These are phyloP conservation scores for Tephrocybe sp. DNA, from an alignment of 768 basidiomycete species.

Conservation along the genomic window DNA sequence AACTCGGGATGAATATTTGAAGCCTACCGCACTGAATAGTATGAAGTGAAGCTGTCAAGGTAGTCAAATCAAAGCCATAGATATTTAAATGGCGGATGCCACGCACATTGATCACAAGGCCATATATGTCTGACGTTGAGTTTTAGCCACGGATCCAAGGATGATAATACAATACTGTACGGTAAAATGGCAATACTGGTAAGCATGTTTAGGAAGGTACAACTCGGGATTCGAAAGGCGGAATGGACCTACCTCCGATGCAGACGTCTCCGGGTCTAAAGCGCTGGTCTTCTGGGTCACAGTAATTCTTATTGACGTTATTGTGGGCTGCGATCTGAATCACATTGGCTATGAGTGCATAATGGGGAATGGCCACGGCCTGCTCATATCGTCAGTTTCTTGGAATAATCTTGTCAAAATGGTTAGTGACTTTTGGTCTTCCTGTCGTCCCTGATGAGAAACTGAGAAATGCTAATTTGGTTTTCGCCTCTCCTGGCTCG, in stretches of 20 bases:
- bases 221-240: not conserved
- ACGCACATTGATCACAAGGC: slow-evolving; percentile 56
- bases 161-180: slow-evolving; percentile 31
- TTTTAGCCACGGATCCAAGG: not conserved
- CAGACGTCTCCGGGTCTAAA: slow-evolving; percentile 61
- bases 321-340: slow-evolving; percentile 56
- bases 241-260: slow-evolving; percentile 44
- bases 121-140: slow-evolving; percentile 53
- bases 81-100: not conserved
- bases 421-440: slow-evolving; percentile 53
- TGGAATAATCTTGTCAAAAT: not conserved
- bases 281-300: slow-evolving; percentile 42
- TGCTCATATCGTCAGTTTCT: slow-evolving; percentile 15
- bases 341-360: slow-evolving; percentile 58
- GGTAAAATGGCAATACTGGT: slow-evolving; percentile 59
- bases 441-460: slow-evolving; percentile 79
- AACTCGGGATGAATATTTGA: not conserved
- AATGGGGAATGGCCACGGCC: slow-evolving; percentile 63
- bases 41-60: slow-evolving; percentile 48
- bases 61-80: not conserved
- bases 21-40: slow-evolving; percentile 52
- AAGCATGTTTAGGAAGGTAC: not conserved
- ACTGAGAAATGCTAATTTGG: slow-evolving; percentile 66
- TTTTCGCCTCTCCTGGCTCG: slow-evolving; percentile 57
- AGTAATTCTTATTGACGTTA: slow-evolving; percentile 43